A percentile compares a stretch with the other conserved stretches of the same genome.
Evolutionary conservation across 495 filamentous ascomycete species (phyloP).

Genomic region (Darksidea phi): DNA sequence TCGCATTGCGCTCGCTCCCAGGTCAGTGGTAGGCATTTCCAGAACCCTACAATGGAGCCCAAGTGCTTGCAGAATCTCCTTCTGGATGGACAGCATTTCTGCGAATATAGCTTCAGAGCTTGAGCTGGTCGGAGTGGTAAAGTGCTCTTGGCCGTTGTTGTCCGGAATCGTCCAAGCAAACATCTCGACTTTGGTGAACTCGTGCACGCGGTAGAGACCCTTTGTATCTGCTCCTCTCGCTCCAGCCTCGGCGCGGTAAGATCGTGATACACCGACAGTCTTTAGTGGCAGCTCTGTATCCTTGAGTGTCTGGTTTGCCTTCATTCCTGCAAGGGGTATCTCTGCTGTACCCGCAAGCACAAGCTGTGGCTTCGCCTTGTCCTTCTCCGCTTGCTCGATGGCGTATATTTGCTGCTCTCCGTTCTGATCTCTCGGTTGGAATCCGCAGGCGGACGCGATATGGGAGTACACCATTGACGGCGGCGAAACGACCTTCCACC

Average conservation of each 20-base stretch:
- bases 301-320: slow-evolving; percentile 68
- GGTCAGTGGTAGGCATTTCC: slow-evolving; percentile 86
- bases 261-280: slow-evolving; percentile 76
- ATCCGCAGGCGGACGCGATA: slow-evolving; percentile 85
- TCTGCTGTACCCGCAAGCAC: slow-evolving; percentile 85
- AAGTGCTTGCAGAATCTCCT: slow-evolving; percentile 71
- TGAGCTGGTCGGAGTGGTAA: slow-evolving; percentile 12
- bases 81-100: slow-evolving; percentile 82
- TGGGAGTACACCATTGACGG: slow-evolving; percentile 91
- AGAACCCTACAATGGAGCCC: slow-evolving; percentile 83
- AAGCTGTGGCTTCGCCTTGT: slow-evolving; percentile 63
- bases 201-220: slow-evolving; percentile 96
- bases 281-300: slow-evolving; percentile 68
- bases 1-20: slow-evolving; percentile 80
- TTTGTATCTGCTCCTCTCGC: slow-evolving; percentile 85
- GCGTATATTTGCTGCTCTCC: slow-evolving; percentile 89
- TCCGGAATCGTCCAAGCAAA: slow-evolving; percentile 77
- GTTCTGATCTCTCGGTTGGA: slow-evolving; percentile 85
- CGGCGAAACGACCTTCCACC: slow-evolving; percentile 75
- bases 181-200: slow-evolving; percentile 97
- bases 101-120: slow-evolving; percentile 56
- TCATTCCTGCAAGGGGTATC: slow-evolving; percentile 90
- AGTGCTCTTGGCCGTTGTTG: slow-evolving; percentile 19
- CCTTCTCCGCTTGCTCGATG: slow-evolving; percentile 60
- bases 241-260: slow-evolving; percentile 93